Conservation (phyloP, 352 stramenopile genomes). For the Phytophthora macrochlamydospora region DNA sequence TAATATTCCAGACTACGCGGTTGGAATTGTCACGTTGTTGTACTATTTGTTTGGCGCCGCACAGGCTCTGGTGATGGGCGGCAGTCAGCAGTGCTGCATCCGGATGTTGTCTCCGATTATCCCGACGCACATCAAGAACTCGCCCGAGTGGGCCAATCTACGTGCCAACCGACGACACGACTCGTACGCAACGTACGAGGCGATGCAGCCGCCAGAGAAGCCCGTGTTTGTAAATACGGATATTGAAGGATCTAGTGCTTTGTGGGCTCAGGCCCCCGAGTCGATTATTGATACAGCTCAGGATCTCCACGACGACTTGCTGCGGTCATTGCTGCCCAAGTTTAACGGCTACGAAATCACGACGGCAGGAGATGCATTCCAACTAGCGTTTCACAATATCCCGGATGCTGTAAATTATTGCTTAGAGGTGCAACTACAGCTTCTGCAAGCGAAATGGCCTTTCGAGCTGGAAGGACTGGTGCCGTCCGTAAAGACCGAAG, state of each 20-base stretch:
- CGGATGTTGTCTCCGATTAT: slow-evolving; percentile 57
- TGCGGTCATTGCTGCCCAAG: slow-evolving; percentile 54
- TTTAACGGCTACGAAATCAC: slow-evolving; percentile 81
- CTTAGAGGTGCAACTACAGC: slow-evolving; percentile 61
- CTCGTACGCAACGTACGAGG: slow-evolving; percentile 41
- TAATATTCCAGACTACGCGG: slow-evolving; percentile 55
- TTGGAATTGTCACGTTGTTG: slow-evolving; percentile 60
- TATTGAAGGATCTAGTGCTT: slow-evolving; percentile 74
- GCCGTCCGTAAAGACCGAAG: slow-evolving; percentile 62
- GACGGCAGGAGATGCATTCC: slow-evolving; percentile 73
- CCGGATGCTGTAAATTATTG: slow-evolving; percentile 68
- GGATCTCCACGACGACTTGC: slow-evolving; percentile 66
- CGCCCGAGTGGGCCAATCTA: slow-evolving; percentile 48
- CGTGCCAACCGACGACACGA: slow-evolving; percentile 44
- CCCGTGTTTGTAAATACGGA: slow-evolving; percentile 83
- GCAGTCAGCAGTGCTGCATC: slow-evolving; percentile 66
- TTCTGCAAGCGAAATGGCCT: slow-evolving; percentile 69
- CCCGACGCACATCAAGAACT: slow-evolving; percentile 57
- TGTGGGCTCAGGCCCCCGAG: slow-evolving; percentile 62
- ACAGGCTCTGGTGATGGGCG: slow-evolving; percentile 71
- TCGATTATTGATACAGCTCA: slow-evolving; percentile 65
- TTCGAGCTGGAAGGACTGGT: slow-evolving; percentile 54
- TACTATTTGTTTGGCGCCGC: slow-evolving; percentile 72
- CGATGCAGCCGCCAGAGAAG: slow-evolving; percentile 33
- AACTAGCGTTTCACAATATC: slow-evolving; percentile 74